Conservation (phyloP, 495 filamentous ascomycete genomes). For the Penicillium coffeae region DNA sequence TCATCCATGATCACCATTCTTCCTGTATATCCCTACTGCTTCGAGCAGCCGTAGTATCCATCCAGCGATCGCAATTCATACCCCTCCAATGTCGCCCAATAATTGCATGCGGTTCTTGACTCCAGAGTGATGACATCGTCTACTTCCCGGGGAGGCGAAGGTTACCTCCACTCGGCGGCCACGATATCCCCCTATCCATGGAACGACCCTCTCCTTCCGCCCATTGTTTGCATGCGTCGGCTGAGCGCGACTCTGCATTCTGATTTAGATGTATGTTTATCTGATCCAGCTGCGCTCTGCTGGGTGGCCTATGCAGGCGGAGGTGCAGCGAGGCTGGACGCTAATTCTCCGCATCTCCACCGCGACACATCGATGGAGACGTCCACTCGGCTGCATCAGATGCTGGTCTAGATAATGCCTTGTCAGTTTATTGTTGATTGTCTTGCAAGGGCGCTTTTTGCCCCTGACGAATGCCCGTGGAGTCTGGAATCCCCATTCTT, state of each 20-base stretch:
- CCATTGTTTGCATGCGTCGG: slow-evolving; percentile 16
- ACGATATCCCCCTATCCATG: slow-evolving; percentile 13
- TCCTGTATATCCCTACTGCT: neutral
- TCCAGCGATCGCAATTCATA: neutral
- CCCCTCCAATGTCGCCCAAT: slow-evolving; percentile 2
- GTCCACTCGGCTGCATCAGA: too few relatives aligned
- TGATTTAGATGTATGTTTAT: slow-evolving; percentile 5
- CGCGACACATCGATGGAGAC: neutral
- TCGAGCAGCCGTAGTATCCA: neutral
- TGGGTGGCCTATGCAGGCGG: neutral
- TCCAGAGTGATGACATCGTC: slow-evolving; percentile 20
- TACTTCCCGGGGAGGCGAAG: slow-evolving; percentile 6
- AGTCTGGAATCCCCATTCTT: too few relatives aligned
- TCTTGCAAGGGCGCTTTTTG: too few relatives aligned
- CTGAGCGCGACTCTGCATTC: slow-evolving; percentile 10
- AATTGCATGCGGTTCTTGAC: slow-evolving; percentile 4
- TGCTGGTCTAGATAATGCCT: neutral
- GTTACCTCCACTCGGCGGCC: neutral
- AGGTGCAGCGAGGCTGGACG: slow-evolving; percentile 2
- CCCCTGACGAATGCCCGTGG: too few relatives aligned
- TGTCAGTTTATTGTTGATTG: neutral
- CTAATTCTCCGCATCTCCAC: slow-evolving; percentile 28
- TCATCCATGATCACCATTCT: slow-evolving; percentile 6
- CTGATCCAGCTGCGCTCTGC: neutral
- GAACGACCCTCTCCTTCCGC: slow-evolving; percentile 6